Evolutionary conservation across 768 basidiomycete species (phyloP).

Genomic region (Mycena latifolia): DNA sequence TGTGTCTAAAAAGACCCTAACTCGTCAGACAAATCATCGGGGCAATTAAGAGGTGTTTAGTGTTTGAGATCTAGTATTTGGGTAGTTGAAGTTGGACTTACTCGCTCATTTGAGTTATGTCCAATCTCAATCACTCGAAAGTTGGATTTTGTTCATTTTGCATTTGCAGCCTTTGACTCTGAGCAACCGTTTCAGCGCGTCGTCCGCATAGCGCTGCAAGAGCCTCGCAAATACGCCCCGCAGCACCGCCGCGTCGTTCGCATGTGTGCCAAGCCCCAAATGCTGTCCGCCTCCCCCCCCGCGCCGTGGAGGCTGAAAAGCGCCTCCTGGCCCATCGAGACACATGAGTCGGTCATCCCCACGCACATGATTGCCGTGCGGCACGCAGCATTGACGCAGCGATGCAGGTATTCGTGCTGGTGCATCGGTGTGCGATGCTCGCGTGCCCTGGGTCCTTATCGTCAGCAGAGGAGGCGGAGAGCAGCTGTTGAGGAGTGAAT

Average conservation of each 20-base stretch:
- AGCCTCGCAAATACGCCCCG: conserved; percentile 19
- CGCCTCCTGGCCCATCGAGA: conserved; percentile 34
- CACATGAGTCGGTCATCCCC: conserved; percentile 16
- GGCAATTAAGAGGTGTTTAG: too few relatives aligned
- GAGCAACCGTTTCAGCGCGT: too few relatives aligned
- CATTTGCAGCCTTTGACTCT: too few relatives aligned
- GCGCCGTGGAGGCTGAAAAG: conserved; percentile 20
- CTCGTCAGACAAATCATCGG: too few relatives aligned
- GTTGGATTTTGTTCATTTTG: too few relatives aligned
- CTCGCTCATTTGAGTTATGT: too few relatives aligned
- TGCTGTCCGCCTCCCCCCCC: not conserved
- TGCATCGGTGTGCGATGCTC: conserved; percentile 16
- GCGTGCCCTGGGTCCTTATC: not conserved
- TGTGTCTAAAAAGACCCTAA: too few relatives aligned
- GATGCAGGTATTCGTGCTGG: conserved; percentile 25
- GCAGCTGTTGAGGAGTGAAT: too few relatives aligned
- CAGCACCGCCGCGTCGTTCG: conserved; percentile 14
- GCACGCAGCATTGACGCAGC: conserved; percentile 2
- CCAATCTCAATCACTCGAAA: too few relatives aligned
- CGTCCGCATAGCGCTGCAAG: not conserved
- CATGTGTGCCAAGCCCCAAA: conserved; percentile 31
- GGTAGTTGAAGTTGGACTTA: too few relatives aligned
- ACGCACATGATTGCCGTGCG: conserved; percentile 15
- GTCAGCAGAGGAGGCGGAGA: not conserved
- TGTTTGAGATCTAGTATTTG: too few relatives aligned